phyloP scores from a whole-genome alignment of 345 rosid genomes.

The Populus euphratica region DNA sequence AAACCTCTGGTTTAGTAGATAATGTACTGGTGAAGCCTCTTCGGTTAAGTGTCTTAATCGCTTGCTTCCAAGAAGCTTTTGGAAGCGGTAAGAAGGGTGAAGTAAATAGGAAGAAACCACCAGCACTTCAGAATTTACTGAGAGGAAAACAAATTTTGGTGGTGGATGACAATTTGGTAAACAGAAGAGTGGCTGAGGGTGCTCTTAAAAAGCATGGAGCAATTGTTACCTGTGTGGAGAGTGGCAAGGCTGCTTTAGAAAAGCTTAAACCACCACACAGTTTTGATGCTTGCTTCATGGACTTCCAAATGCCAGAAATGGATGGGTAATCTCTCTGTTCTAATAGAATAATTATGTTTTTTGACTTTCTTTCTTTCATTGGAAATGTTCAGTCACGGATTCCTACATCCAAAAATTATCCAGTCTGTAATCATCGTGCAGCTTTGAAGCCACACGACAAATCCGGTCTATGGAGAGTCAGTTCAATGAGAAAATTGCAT shows the following conservation, averaged over 20 bases:
- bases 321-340: constrained; percentile 59
- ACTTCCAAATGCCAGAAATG: constrained; percentile 96
- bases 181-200: constrained; percentile 93
- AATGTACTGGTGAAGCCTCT: constrained; percentile 70
- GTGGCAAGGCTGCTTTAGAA: constrained; percentile 64
- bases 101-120: constrained; percentile 37
- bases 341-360: background rate
- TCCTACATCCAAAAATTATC: background rate
- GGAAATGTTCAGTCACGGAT: background rate
- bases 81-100: constrained; percentile 53
- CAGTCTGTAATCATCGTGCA: constrained; percentile 27
- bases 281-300: constrained; percentile 95
- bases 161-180: constrained; percentile 86
- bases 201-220: constrained; percentile 77
- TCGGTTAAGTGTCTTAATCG: constrained; percentile 51
- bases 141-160: constrained; percentile 67
- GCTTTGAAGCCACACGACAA: constrained; percentile 81
- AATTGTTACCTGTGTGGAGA: constrained; percentile 70
- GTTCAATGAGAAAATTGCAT: constrained; percentile 50
- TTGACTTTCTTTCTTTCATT: background rate
- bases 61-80: constrained; percentile 73
- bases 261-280: constrained; percentile 77
- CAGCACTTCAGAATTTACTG: constrained; percentile 50
- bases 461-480: constrained; percentile 54
- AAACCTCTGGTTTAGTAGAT: constrained; percentile 49